A percentile compares a stretch with the other conserved stretches of the same genome.
These are phyloP conservation scores for Trypanosomatidae sp. DNA, from an alignment of 208 protist species.

Conservation along the genomic window DNA sequence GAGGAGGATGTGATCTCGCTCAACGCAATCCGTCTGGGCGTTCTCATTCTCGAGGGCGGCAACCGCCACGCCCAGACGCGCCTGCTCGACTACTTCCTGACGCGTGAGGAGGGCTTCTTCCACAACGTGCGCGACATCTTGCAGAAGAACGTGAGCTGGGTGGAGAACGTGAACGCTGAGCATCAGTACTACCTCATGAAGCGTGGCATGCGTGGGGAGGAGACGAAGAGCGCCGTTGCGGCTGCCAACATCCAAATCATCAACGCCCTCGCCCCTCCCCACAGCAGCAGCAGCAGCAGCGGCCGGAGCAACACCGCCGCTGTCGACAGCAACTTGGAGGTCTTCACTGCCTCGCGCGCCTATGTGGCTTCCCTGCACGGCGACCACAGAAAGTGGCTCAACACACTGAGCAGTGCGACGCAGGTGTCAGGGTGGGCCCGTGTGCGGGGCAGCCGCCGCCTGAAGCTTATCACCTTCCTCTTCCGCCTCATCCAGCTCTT, in stretches of 20 bases:
- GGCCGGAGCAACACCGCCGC: no score
- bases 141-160: conserved; percentile 43
- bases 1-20: conserved; percentile 67
- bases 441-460: conserved; percentile 40
- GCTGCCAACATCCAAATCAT: conserved; percentile 50
- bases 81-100: conserved; percentile 63
- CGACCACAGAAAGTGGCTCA: conserved; percentile 5
- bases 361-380: no score
- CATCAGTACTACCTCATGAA: conserved; percentile 71
- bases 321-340: no score
- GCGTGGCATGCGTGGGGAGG: conserved; percentile 31
- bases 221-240: conserved; percentile 12
- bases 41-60: conserved; percentile 74
- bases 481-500: conserved; percentile 93
- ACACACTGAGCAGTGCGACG: no score
- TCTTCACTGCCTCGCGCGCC: no score
- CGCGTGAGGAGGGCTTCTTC: conserved; percentile 76
- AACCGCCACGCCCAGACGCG: conserved; percentile 64
- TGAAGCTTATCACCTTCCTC: conserved; percentile 50
- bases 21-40: conserved; percentile 58
- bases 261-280: conserved; percentile 30
- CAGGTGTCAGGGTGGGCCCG: conserved; percentile 56
- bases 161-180: conserved; percentile 49
- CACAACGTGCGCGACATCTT: conserved; percentile 64
- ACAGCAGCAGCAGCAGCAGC: no score